These are phyloP conservation scores for Skeletonema costatum DNA, from an alignment of 108 stramenopile species.

Conservation along the genomic window DNA sequence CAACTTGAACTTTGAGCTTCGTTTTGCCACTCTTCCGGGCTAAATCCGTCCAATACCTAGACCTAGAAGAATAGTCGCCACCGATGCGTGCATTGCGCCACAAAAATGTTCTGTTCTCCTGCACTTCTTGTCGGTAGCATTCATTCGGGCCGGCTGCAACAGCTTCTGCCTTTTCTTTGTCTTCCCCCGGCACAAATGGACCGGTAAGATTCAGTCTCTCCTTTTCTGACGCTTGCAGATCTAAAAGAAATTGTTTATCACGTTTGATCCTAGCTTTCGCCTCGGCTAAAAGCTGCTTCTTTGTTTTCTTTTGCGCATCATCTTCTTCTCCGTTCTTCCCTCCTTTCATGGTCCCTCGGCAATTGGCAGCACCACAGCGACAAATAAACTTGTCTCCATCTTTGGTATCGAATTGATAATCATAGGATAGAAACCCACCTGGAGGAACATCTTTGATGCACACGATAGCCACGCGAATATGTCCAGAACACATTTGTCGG, in stretches of 20 bases:
- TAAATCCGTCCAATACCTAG: conserved; percentile 28
- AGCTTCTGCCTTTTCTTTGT: conserved; percentile 37
- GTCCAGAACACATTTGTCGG: conserved; percentile 84
- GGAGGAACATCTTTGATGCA: conserved; percentile 67
- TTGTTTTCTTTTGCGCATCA: conserved; percentile 42
- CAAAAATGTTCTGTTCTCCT: conserved; percentile 50
- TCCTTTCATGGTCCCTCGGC: conserved; percentile 84
- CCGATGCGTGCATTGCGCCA: conserved; percentile 72
- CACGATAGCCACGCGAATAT: conserved; percentile 86
- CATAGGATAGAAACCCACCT: conserved; percentile 90
- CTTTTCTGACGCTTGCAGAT: conserved; percentile 32
- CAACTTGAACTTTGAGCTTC: conserved; percentile 14
- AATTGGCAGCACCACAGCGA: conserved; percentile 75
- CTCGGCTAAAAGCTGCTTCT: conserved; percentile 50
- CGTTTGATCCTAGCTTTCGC: conserved; percentile 56
- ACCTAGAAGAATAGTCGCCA: conserved; percentile 53
- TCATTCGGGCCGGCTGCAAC: conserved; percentile 57
- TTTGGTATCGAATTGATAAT: conserved; percentile 90
- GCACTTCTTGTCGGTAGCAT: conserved; percentile 31
- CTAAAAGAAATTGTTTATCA: conserved; percentile 63
- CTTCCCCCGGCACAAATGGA: conserved; percentile 57
- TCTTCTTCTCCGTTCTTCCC: conserved; percentile 20
- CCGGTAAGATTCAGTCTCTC: conserved; percentile 47
- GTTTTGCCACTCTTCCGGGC: not conserved
- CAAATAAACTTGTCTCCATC: conserved; percentile 68